Conservation (phyloP, 2,329 filamentous ascomycete genomes). For the Aureobasidium sp. region DNA sequence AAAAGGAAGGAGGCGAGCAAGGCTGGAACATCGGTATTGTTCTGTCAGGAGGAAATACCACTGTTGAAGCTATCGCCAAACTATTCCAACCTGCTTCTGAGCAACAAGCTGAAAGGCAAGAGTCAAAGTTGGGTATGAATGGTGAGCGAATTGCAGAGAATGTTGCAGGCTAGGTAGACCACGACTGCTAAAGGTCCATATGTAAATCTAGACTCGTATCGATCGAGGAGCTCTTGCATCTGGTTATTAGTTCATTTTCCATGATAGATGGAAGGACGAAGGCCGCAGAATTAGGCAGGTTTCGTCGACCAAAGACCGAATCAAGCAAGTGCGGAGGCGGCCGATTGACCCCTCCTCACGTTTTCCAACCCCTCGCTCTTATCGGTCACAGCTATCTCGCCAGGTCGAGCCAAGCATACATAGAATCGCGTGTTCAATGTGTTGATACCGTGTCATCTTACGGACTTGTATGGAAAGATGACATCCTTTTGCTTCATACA, state of each 20-base stretch:
- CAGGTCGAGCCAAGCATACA: background rate
- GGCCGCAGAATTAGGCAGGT: background rate
- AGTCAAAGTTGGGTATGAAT: constrained; percentile 34
- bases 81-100: constrained; percentile 38
- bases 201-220: too few species aligned
- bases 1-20: constrained; percentile 60
- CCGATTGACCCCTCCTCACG: constrained; percentile 6
- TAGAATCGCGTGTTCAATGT: background rate
- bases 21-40: constrained; percentile 67
- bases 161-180: constrained; percentile 33
- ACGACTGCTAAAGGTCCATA: too few species aligned
- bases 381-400: background rate
- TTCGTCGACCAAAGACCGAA: background rate
- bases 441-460: background rate
- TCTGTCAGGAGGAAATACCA: constrained; percentile 59
- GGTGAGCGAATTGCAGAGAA: constrained; percentile 41
- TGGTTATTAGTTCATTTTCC: too few species aligned
- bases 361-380: constrained; percentile 1
- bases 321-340: constrained; percentile 4
- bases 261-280: background rate
- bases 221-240: too few species aligned
- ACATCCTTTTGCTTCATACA: background rate
- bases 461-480: background rate
- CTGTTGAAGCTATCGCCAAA: constrained; percentile 53
- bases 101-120: constrained; percentile 32